phyloP scores from a whole-genome alignment of 208 protist species.

The Jaenimonas drosophilae region DNA sequence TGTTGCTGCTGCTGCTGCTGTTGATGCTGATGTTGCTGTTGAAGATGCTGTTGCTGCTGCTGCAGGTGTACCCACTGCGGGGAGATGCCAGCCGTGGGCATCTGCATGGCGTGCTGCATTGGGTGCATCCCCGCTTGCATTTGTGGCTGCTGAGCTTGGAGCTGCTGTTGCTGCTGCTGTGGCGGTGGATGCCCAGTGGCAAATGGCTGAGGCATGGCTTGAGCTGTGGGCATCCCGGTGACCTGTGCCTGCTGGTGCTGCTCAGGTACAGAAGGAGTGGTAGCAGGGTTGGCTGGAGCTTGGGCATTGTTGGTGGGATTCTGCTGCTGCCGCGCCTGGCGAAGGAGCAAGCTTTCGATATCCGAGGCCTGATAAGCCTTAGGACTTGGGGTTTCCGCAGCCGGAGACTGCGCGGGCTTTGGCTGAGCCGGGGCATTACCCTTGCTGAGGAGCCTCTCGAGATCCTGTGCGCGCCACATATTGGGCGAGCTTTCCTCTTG shows the following conservation, averaged over 20 bases:
- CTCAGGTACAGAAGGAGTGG: too few species aligned
- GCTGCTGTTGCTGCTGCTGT: too few species aligned
- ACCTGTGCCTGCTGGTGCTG: too few species aligned
- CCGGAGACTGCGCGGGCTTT: not conserved
- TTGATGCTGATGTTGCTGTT: constrained; percentile 5
- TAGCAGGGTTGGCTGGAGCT: too few species aligned
- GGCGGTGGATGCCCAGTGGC: too few species aligned
- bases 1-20: constrained; percentile 11
- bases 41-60: constrained; percentile 3
- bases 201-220: too few species aligned
- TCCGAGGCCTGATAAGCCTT: too few species aligned
- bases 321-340: too few species aligned
- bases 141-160: not conserved
- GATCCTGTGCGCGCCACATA: constrained; percentile 41
- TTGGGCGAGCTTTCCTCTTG: not conserved
- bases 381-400: not conserved
- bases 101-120: not conserved
- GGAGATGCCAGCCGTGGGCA: not conserved
- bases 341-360: too few species aligned
- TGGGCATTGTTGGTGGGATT: too few species aligned
- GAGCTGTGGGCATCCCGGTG: too few species aligned
- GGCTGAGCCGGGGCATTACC: not conserved
- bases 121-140: not conserved
- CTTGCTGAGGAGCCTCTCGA: constrained; percentile 43
- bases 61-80: constrained; percentile 10